phyloP scores from a whole-genome alignment of 257 asterid species.

The Euphrasia confusa region DNA sequence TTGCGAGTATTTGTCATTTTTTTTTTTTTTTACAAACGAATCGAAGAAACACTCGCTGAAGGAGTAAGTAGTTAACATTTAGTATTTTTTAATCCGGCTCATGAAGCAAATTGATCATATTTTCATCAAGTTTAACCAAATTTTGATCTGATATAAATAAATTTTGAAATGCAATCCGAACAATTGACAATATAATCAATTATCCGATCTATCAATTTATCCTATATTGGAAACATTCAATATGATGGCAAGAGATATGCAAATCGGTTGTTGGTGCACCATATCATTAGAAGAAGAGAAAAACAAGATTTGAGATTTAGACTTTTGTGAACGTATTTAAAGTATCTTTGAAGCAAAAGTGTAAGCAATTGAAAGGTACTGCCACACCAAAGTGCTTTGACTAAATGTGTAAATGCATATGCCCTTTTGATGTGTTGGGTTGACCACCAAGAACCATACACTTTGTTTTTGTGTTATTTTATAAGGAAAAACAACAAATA shows the following conservation, averaged over 20 bases:
- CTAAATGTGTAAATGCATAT: neutral
- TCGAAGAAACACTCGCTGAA: no score
- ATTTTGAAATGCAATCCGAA: no score
- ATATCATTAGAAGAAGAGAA: neutral
- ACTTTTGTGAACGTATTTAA: neutral
- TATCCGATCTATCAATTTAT: neutral
- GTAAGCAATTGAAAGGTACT: neutral
- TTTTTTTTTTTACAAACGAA: no score
- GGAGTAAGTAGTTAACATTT: no score
- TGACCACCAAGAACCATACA: neutral
- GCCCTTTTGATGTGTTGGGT: neutral
- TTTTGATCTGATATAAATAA: no score
- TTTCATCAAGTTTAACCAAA: no score
- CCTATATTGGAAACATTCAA: neutral
- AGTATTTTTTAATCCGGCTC: no score
- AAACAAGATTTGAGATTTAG: neutral
- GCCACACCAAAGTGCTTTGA: neutral
- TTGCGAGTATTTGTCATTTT: no score
- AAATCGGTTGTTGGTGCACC: neutral
- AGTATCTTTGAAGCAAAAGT: constrained; percentile 1
- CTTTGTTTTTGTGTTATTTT: neutral
- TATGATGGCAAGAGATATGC: neutral
- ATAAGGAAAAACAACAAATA: neutral
- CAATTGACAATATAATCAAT: no score
- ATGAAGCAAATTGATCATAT: no score